These are phyloP conservation scores for Juncus effusus DNA, from an alignment of 176 grass and related monocot species.

Conservation along the genomic window DNA sequence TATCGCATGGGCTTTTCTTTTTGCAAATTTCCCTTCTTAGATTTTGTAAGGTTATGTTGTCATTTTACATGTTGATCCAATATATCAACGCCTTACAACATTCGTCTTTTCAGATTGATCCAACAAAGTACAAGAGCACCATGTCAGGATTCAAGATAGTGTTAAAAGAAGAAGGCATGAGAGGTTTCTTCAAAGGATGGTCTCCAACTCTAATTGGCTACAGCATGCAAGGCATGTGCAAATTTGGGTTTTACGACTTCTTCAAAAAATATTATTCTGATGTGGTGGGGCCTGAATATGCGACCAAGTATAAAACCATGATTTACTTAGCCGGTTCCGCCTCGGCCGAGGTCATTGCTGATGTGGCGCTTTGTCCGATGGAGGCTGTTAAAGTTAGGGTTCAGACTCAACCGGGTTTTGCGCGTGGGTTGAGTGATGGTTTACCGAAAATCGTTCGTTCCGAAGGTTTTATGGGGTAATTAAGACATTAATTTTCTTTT, in stretches of 20 bases:
- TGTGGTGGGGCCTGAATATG: constrained; percentile 54
- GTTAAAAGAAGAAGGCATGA: constrained; percentile 70
- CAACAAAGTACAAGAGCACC: constrained; percentile 74
- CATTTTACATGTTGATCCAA: too few relatives aligned
- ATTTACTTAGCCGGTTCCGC: constrained; percentile 69
- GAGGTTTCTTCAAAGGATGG: constrained; percentile 73
- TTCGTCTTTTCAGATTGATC: constrained; percentile 50
- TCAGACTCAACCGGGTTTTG: constrained; percentile 70
- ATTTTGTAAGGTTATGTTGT: too few relatives aligned
- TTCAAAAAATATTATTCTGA: constrained; percentile 81
- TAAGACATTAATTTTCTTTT: background rate
- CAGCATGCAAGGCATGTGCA: constrained; percentile 62
- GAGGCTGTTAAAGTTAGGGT: constrained; percentile 79
- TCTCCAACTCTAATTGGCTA: constrained; percentile 63
- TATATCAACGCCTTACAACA: background rate
- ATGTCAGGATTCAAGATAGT: constrained; percentile 59
- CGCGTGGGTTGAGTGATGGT: constrained; percentile 64
- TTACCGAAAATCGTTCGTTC: constrained; percentile 66
- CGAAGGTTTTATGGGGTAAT: constrained; percentile 68
- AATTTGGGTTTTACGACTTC: constrained; percentile 70
- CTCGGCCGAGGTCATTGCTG: constrained; percentile 71
- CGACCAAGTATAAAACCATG: constrained; percentile 71
- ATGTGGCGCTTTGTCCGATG: constrained; percentile 74
- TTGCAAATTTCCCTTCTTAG: too few relatives aligned
- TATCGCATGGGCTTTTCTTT: too few relatives aligned